Base-by-base conservation (phyloP, 768 basidiomycete genomes). In the Boletus speciosus region DNA sequence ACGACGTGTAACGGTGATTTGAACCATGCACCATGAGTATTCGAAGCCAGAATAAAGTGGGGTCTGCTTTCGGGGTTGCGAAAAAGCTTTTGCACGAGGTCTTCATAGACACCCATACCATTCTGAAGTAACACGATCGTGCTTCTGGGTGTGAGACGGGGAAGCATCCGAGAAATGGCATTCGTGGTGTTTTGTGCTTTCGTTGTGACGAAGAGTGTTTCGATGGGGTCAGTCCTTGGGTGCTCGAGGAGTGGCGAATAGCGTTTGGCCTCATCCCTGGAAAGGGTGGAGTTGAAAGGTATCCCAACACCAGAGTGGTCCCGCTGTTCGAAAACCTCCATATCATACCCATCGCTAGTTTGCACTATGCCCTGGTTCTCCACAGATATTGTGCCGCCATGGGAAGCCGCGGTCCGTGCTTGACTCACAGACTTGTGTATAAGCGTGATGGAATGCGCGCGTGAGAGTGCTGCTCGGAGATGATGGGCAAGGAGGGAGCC, bases 101-200 rank as follows among this genome's bases (percentile, higher is more conserved):
- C 74, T 52, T 98, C 95, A 69, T 93, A 90, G 9, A 95, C 74
- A 11, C 93, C 96, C 85, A 97, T 90, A 25, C 96, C 96, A 66
- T 96, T 96, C 65, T 96, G 91, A 49, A 98, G 71, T n/a, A 99
- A 80, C 3, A 96, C 90, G 59, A 98, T 84, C 35, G 94, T 96
- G 41, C 86, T 88, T 47, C 79, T 69, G 0, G 78, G 66, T 5
- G 78, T 75, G 19, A 98, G 71, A 16, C 93, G 81, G 12, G 81
- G 82, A 16, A 79, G 71, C 51, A 98, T 79, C 0, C 69, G 64
- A 16, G 71, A 68, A 35, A 99, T 60, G 5, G 87, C 83, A 3
- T 68, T 64, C 4, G 85, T 47, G 5, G 88, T 88, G 9, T 79
- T 74, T 15, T 84, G 78, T 1, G 91, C 87, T 68, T 95, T 96